A percentile compares a stretch with the other conserved stretches of the same genome.
Conservation (phyloP, 768 basidiomycete species). For the Boletales sp. region DNA sequence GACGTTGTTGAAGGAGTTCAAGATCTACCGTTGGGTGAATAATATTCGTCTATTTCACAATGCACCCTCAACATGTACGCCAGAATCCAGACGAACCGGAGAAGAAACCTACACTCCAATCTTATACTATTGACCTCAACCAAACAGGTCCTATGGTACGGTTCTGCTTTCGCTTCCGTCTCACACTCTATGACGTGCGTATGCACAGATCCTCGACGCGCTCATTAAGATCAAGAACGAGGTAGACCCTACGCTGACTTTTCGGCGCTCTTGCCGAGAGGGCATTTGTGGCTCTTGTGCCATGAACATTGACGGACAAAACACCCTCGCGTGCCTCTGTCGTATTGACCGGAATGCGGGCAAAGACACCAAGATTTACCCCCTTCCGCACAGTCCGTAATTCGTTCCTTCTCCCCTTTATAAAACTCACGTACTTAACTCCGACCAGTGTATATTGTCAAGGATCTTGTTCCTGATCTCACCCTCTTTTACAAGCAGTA, state of each 20-base stretch:
- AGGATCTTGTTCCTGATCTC: conserved; percentile 93
- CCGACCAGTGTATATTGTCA: conserved; percentile 89
- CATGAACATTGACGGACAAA: conserved; percentile 98
- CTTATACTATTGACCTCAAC: conserved; percentile 88
- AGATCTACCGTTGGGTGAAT: conserved; percentile 95
- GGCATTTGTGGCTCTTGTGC: conserved; percentile 98
- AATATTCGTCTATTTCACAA: not conserved
- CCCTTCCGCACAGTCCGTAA: conserved; percentile 89
- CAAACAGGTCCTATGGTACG: conserved; percentile 92
- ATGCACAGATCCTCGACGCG: conserved; percentile 75
- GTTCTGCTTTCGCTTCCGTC: not conserved
- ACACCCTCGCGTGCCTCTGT: conserved; percentile 97
- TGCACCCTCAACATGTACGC: not conserved
- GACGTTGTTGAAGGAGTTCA: conserved; percentile 86
- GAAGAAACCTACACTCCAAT: conserved; percentile 86
- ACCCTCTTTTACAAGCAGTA: conserved; percentile 98
- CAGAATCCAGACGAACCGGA: conserved; percentile 94
- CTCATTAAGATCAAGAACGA: conserved; percentile 99
- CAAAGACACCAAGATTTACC: conserved; percentile 90
- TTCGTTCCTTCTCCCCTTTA: not conserved
- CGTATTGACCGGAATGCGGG: conserved; percentile 75
- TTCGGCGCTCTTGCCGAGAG: conserved; percentile 89
- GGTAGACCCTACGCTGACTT: conserved; percentile 93
- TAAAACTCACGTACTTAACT: not conserved
- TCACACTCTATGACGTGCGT: not conserved